A percentile compares a stretch with the other conserved stretches of the same genome.
Conservation (phyloP, 2,329 filamentous ascomycete genomes). For the Sporothrix pseudoabietina region DNA sequence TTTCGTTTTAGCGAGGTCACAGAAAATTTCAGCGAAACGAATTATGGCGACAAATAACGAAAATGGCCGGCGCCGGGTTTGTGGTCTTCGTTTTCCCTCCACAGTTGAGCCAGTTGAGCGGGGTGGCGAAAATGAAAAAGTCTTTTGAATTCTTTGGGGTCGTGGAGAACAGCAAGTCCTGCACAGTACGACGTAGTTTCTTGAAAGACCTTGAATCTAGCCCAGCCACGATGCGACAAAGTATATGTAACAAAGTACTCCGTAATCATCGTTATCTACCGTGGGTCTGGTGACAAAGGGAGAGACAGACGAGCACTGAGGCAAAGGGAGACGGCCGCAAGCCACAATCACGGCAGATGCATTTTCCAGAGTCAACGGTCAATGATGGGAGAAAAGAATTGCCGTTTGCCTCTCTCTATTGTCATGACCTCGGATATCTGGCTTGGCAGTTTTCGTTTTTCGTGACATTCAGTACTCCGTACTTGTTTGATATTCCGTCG, state of each 20-base stretch:
- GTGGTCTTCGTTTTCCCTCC: not conserved
- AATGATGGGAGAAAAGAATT: not conserved
- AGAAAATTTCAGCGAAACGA: not conserved
- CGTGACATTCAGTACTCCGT: not conserved
- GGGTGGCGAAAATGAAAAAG: constrained; percentile 1
- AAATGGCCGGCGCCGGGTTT: not conserved
- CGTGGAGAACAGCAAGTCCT: not conserved
- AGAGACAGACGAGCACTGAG: not conserved
- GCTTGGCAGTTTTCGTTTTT: not conserved
- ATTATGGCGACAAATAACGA: not conserved
- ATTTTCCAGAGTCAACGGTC: not conserved
- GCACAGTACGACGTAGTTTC: too few relatives aligned
- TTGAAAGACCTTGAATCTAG: not conserved
- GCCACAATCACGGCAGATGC: not conserved
- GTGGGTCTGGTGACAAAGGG: not conserved
- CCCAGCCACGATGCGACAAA: not conserved
- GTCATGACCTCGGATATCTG: not conserved
- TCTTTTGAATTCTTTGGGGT: not conserved
- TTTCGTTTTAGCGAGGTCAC: not conserved
- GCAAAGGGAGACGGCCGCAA: not conserved
- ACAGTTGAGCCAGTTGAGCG: not conserved
- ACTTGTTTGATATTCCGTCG: not conserved
- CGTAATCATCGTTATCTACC: not conserved
- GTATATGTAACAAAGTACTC: too few relatives aligned
- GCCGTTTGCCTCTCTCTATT: not conserved